Conservation (phyloP, 1,284 basidiomycete species). For the Vanrija sp. region DNA sequence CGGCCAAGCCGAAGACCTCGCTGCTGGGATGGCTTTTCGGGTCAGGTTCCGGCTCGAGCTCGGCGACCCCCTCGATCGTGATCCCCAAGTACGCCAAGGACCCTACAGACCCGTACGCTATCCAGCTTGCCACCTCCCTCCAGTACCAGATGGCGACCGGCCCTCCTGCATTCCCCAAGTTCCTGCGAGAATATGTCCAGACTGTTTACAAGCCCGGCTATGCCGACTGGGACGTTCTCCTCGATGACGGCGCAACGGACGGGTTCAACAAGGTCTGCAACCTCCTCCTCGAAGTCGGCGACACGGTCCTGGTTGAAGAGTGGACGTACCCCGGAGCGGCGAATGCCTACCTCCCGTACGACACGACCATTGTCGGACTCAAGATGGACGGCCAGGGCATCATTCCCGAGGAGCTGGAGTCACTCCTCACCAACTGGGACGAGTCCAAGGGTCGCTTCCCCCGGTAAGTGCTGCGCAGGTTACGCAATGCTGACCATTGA, state of each 20-base stretch:
- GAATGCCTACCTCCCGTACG: constrained; percentile 42
- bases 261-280: constrained; percentile 53
- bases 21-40: constrained; percentile 63
- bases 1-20: constrained; percentile 34
- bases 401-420: constrained; percentile 59
- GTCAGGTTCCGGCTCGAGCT: neutral
- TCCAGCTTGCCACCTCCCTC: constrained; percentile 64
- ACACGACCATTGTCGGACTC: constrained; percentile 47
- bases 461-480: neutral
- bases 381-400: constrained; percentile 72
- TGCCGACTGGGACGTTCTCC: constrained; percentile 60
- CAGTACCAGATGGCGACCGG: constrained; percentile 61
- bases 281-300: constrained; percentile 69
- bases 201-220: constrained; percentile 68
- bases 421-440: constrained; percentile 65
- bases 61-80: constrained; percentile 50
- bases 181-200: constrained; percentile 57
- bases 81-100: constrained; percentile 57
- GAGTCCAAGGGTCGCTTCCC: constrained; percentile 55
- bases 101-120: constrained; percentile 40
- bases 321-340: constrained; percentile 52
- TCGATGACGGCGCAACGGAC: constrained; percentile 73
- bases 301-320: constrained; percentile 63
- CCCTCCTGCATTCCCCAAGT: constrained; percentile 42
- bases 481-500: constrained; percentile 31